Evolutionary conservation across 73 alveolate species (phyloP), one percentile per base, ranked within the genome.

Genomic region (Symbiodinium pilosum): DNA sequence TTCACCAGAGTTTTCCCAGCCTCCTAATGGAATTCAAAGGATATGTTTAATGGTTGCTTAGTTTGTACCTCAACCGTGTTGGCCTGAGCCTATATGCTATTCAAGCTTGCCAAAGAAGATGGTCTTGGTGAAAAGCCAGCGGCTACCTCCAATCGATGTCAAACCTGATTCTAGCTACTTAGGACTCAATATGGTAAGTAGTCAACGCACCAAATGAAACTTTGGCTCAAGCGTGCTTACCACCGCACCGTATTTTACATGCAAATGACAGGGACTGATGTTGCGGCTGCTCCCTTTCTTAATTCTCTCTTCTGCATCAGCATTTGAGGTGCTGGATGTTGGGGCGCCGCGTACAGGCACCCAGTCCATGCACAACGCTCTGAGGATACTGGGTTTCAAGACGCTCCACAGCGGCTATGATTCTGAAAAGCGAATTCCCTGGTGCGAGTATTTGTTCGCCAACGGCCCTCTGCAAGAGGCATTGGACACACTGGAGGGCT

Each of bases 401-500:
- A 64, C 81, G 38, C 81, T 64, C 38, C 81, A 64, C 81, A 64
- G 81, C 81, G 81, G 81, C 81, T 64, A 64, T 28, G 16, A n/a
- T 32, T 64, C 81, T 18, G 81, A 64, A 4, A 64, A 64, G 81
- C 81, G 81, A 38, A 64, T 64, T 64, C 81, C 81, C 81, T 64
- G 81, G 59, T 47, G 59, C 59, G 81, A 64, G 81, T 86, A 86
- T n/a, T 43, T 86, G 41, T 86, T 86, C 51, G 84, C 54, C 51
- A 52, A 86, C 30, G 84, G 83, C 71, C 30, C 56, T 26, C 52
- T 86, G 84, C 84, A 86, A 34, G 84, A 32, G 4, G 94, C 94
- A 11, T 20, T 86, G 51, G 83, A 54, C 59, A 34, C n/a, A 34
- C 54, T 86, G 43, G 32, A 86, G 18, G 85, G 85, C 85, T 73